Base-by-base conservation (phyloP, 805 yeast genomes). In the Ogataea sp. region DNA sequence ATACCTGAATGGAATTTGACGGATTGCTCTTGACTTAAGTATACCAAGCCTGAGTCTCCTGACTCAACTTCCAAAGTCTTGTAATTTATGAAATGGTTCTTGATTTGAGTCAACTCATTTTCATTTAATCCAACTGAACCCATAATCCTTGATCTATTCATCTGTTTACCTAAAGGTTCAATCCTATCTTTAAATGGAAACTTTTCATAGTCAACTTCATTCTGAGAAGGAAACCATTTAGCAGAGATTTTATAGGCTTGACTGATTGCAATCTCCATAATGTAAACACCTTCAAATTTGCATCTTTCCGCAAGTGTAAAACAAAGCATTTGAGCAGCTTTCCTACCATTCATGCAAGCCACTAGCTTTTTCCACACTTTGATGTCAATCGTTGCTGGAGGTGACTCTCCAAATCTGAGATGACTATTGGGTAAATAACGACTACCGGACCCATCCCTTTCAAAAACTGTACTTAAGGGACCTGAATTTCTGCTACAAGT, bases 361-460 rank as follows among this genome's bases (percentile, higher is more conserved):
- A 60, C 42, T 5, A 75, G 39, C 36, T 53, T 50, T 16, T 61
- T 63, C 55, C 70, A 57, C 10, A 75, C 48, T 7, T 50, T 48
- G 21, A 55, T 45, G 43, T 65, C 64, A n/a, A 53, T 45, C 32
- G 52, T 36, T 26, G 51, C 50, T 1, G 55, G 61, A 18, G 48
- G 48, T 21, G 56, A 47, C 1, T 50, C 36, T 25, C 51, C 54
- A 46, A 69, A 67, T 41, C 71, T 58, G 39, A 75, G 65, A 41
- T 62, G 67, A 35, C 63, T 62, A 46, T 71, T 71, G 39, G 66
- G 78, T 3, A 67, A 61, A 47, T 77, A 78, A n/a, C 79, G 71
- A 14, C 71, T 69, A 14, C 83, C 84, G 6, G 82, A 73, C 0
- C 83, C 83, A 56, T 78, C 83, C 43, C 69, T 70, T 46, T 78